These are phyloP conservation scores for Trichophyton equinum DNA, from an alignment of 2,329 filamentous ascomycete species.

Conservation along the genomic window DNA sequence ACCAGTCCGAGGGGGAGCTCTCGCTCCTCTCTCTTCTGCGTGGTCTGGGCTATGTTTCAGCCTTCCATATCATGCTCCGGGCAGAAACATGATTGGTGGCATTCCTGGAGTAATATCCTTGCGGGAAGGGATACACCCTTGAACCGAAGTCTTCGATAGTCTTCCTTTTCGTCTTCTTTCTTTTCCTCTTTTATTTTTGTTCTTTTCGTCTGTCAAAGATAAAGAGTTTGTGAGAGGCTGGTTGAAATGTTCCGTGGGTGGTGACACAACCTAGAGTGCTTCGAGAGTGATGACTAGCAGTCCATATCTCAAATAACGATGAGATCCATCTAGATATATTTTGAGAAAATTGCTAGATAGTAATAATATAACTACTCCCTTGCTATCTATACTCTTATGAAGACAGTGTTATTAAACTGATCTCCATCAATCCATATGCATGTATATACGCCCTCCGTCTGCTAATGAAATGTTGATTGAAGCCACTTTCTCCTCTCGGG, in stretches of 20 bases:
- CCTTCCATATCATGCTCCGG: not conserved
- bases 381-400: not conserved
- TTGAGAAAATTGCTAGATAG: not conserved
- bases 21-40: not conserved
- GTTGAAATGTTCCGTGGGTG: not conserved
- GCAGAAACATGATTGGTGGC: not conserved
- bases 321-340: not conserved
- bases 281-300: not conserved
- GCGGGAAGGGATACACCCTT: not conserved
- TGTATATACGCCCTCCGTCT: not conserved
- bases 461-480: not conserved
- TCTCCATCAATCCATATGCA: not conserved
- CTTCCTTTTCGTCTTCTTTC: not conserved
- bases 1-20: not conserved
- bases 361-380: not conserved
- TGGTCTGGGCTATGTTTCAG: not conserved
- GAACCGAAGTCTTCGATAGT: not conserved
- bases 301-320: not conserved
- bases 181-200: not conserved
- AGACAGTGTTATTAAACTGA: not conserved
- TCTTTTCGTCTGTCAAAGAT: not conserved
- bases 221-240: not conserved
- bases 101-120: not conserved
- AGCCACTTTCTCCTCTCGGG: not conserved
- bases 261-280: not conserved